Evolutionary conservation across 805 yeast genomes (phyloP), one percentile per base, ranked within the genome.

Genomic region (Cyberlindnera samutprakarnensis): DNA sequence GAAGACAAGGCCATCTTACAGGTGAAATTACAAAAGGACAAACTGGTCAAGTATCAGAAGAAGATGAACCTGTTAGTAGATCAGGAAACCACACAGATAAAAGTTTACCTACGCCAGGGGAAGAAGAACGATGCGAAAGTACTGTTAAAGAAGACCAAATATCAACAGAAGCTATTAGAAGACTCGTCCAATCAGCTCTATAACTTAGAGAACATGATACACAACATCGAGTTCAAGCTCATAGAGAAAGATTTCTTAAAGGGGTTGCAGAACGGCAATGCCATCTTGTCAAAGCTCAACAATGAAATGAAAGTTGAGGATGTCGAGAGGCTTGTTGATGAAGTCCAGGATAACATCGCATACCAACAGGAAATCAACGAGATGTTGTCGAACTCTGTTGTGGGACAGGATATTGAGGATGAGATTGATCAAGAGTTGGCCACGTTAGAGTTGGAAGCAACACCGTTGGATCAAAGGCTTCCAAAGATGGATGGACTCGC

Each of bases 1-100:
- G 88, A 87, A 45, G 98, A 92, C 51, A 72, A 66, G 49, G 96
- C 96, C 0, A 72, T 92, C 9, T 66, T 86, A 42, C 92, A 88
- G 50, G 66, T 92, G 44, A 92, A 92, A 53, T 62, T 82, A 23
- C 96, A 94, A 46, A 66, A 96, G 38, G 98, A 92, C 57, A 79
- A 78, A 41, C 66, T 92, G 15, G 72, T 72, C 43, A 83, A 80
- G 54, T 83, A 87, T 42, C 57, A 64, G 10, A 54, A 51, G 28
- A 72, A 74, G 38, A 69, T 88, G 23, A 62, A 64, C 18, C 54
- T 58, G 0, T 70, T 84, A 4, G 69, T 85, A 13, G 64, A 62
- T 9, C 62, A 72, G 21, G 96, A 92, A 54, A 64, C 64, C 2
- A 62, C 19, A 4, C 42, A 48, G 30, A 47, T 62, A 5, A 61